phyloP scores from a whole-genome alignment of 257 asterid species.

The Capsicum baccatum region DNA sequence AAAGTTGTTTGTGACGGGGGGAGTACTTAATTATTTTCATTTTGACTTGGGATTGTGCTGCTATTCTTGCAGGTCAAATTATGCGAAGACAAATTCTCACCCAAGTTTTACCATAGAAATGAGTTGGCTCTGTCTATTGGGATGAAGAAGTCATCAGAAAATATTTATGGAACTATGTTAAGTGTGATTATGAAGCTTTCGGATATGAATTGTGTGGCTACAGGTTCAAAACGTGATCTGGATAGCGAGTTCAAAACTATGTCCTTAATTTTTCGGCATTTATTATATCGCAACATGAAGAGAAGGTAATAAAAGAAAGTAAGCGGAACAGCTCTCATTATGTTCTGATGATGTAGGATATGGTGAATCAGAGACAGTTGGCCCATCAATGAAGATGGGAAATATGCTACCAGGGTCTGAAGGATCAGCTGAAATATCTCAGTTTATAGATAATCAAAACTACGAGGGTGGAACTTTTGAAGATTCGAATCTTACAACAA shows the following conservation, averaged over 20 bases:
- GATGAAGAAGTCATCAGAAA: conserved; percentile 60
- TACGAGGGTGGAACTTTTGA: conserved; percentile 43
- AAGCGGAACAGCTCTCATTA: conserved; percentile 40
- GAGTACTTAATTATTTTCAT: too few relatives aligned
- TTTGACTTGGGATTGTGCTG: conserved; percentile 33
- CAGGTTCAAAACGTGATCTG: conserved; percentile 49
- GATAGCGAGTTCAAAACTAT: conserved; percentile 38
- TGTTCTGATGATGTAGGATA: conserved; percentile 46
- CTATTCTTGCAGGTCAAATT: conserved; percentile 69
- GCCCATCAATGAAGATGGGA: conserved; percentile 48
- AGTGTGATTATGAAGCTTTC: conserved; percentile 57
- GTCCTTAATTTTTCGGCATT: neutral
- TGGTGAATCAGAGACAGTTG: conserved; percentile 52
- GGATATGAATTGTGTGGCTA: conserved; percentile 52
- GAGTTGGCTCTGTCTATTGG: conserved; percentile 64
- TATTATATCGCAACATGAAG: conserved; percentile 29
- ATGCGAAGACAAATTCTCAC: conserved; percentile 49
- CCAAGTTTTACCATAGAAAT: conserved; percentile 64
- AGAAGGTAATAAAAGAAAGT: conserved; percentile 44
- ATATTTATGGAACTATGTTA: conserved; percentile 49
- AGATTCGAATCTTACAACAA: conserved; percentile 45
- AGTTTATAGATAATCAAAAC: conserved; percentile 45
- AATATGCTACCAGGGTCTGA: conserved; percentile 64
- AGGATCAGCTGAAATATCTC: conserved; percentile 77
- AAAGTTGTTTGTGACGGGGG: too few relatives aligned